Conservation (phyloP, 2,329 filamentous ascomycete species). For the Xylaria sp. region DNA sequence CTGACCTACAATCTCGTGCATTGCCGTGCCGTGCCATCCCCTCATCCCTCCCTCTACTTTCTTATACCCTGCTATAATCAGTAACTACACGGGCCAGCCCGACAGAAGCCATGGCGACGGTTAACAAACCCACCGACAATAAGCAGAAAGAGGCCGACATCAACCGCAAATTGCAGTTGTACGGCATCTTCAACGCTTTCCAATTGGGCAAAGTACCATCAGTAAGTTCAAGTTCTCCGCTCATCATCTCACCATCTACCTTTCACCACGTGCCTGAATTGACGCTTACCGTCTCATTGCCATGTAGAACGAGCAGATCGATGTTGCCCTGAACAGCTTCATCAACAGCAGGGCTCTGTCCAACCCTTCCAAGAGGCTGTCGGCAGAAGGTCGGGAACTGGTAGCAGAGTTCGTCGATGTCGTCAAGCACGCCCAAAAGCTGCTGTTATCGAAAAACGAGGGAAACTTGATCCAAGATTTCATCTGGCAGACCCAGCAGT, state of each 20-base stretch:
- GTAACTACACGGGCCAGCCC: background rate
- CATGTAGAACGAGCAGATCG: conserved; percentile 88
- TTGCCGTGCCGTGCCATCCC: background rate
- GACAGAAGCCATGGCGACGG: conserved; percentile 52
- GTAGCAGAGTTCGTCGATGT: conserved; percentile 82
- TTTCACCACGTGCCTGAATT: background rate
- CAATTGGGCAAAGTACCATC: conserved; percentile 90
- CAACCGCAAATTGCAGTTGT: conserved; percentile 93
- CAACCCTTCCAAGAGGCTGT: conserved; percentile 80
- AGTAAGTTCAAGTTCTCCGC: conserved; percentile 59
- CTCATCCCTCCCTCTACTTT: background rate
- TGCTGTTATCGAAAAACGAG: conserved; percentile 93
- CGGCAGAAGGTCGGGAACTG: conserved; percentile 81
- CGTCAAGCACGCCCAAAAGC: conserved; percentile 80
- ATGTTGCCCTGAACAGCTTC: conserved; percentile 91
- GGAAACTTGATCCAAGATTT: conserved; percentile 96
- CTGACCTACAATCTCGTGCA: background rate
- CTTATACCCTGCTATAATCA: conserved; percentile 14
- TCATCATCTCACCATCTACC: no score
- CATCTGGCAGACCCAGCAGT: conserved; percentile 89
- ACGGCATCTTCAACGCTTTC: conserved; percentile 89
- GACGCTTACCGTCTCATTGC: conserved; percentile 30
- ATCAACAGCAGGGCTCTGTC: conserved; percentile 76
- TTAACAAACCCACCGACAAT: conserved; percentile 79
- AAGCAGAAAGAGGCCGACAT: conserved; percentile 86